phyloP scores from a whole-genome alignment of 2,329 filamentous ascomycete species.

The Fusarium gaditjirri region DNA sequence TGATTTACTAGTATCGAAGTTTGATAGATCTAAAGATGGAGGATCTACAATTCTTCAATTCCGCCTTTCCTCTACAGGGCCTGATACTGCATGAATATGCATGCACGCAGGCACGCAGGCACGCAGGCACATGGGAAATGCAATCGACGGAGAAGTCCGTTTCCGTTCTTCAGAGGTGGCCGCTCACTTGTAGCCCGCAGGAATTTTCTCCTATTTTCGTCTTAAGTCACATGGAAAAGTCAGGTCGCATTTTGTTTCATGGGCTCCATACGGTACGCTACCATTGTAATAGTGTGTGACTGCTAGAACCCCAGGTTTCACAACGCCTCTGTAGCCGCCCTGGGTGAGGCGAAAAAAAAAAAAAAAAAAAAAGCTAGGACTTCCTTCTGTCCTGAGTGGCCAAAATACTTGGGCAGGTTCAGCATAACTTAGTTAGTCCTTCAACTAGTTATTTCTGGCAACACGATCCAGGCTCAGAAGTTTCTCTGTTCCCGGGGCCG shows the following conservation, averaged over 20 bases:
- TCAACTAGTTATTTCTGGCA: background rate
- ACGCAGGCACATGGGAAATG: constrained; percentile 14
- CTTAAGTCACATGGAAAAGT: constrained; percentile 38
- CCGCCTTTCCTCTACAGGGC: constrained; percentile 27
- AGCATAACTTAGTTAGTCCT: background rate
- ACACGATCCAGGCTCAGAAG: background rate
- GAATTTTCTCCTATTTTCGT: constrained; percentile 1
- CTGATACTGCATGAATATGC: constrained; percentile 26
- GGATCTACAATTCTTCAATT: constrained; percentile 17
- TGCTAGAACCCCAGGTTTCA: constrained; percentile 41
- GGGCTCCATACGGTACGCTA: background rate
- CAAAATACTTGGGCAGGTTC: background rate
- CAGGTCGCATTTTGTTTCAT: constrained; percentile 18
- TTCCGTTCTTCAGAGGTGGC: constrained; percentile 9
- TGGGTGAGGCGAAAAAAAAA: background rate
- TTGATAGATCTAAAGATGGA: constrained; percentile 12
- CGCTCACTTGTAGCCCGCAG: constrained; percentile 20
- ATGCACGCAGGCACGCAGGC: constrained; percentile 30
- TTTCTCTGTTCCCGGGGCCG: background rate
- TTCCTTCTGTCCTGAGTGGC: background rate
- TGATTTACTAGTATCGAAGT: background rate
- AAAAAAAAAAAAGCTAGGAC: background rate
- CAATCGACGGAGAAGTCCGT: constrained; percentile 18
- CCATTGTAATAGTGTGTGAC: constrained; percentile 26
- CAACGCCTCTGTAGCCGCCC: constrained; percentile 31